These are phyloP conservation scores for Penicillium salamii DNA, from an alignment of 495 filamentous ascomycete species.

Conservation along the genomic window DNA sequence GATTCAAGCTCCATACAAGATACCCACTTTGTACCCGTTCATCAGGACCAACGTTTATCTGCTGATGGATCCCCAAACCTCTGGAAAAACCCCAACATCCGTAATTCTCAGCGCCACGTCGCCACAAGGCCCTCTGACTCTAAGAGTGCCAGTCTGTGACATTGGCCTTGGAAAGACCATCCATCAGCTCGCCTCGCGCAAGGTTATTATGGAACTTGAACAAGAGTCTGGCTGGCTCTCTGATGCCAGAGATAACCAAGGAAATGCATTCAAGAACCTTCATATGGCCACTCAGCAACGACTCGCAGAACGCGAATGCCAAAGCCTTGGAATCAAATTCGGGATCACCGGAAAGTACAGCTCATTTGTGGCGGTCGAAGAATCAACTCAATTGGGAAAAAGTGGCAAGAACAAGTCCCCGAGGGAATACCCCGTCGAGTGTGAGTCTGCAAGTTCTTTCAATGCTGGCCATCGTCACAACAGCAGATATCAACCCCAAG, in stretches of 20 bases:
- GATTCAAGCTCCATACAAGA: constrained; percentile 59
- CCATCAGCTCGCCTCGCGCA: constrained; percentile 67
- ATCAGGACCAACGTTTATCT: constrained; percentile 61
- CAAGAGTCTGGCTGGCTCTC: constrained; percentile 65
- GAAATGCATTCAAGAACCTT: constrained; percentile 45
- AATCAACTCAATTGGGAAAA: constrained; percentile 10
- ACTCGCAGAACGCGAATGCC: constrained; percentile 60
- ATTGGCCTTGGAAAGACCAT: constrained; percentile 53
- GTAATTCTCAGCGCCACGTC: constrained; percentile 56
- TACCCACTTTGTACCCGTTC: constrained; percentile 64
- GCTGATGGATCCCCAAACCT: constrained; percentile 49
- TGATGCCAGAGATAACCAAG: constrained; percentile 43
- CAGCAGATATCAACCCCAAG: too few relatives aligned
- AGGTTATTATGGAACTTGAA: constrained; percentile 65
- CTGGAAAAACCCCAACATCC: constrained; percentile 47
- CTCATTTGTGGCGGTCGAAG: constrained; percentile 66
- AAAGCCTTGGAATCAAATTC: constrained; percentile 59
- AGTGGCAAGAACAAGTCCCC: background rate
- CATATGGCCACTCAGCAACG: constrained; percentile 47
- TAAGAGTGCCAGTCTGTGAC: constrained; percentile 59
- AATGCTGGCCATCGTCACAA: too few relatives aligned
- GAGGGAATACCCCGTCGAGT: background rate
- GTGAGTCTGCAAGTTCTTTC: background rate
- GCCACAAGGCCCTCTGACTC: constrained; percentile 51
- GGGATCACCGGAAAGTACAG: constrained; percentile 67